A percentile compares a stretch with the other conserved stretches of the same genome.
phyloP scores from a whole-genome alignment of 768 basidiomycete genomes.

The Hypholoma sublateritium region DNA sequence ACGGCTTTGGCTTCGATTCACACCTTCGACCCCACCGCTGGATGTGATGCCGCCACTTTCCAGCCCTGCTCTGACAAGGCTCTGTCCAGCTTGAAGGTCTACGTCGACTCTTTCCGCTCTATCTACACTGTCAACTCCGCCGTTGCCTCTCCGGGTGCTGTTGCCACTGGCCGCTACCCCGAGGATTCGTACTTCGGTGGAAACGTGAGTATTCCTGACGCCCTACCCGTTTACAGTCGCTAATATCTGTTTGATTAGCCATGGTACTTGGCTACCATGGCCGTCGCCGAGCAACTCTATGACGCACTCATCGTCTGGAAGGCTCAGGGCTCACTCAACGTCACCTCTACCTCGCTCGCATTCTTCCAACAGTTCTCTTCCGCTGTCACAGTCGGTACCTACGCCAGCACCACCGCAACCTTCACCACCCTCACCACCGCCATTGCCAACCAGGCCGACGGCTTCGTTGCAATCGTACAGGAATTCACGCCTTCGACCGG shows the following conservation, averaged over 20 bases:
- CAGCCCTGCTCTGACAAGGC: conserved; percentile 81
- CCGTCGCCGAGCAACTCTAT: conserved; percentile 77
- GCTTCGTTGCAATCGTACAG: conserved; percentile 54
- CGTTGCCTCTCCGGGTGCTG: conserved; percentile 46
- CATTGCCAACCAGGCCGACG: conserved; percentile 61
- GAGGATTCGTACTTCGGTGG: conserved; percentile 69
- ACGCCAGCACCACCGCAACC: conserved; percentile 42
- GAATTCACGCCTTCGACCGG: conserved; percentile 66
- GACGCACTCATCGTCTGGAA: conserved; percentile 70
- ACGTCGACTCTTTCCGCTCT: conserved; percentile 63
- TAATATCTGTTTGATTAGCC: conserved; percentile 41
- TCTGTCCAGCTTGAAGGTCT: conserved; percentile 62
- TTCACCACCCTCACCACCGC: conserved; percentile 49
- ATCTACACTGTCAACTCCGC: conserved; percentile 67
- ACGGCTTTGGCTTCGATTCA: conserved; percentile 69
- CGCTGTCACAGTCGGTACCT: conserved; percentile 49
- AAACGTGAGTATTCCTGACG: conserved; percentile 44
- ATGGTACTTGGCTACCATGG: conserved; percentile 72
- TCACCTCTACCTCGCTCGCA: conserved; percentile 63
- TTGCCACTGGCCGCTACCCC: conserved; percentile 70
- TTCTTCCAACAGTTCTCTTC: conserved; percentile 68
- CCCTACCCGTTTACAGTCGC: neutral
- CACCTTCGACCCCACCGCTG: conserved; percentile 65
- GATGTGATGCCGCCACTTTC: conserved; percentile 71
- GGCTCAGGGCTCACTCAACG: conserved; percentile 42